Base-by-base conservation (phyloP, 2,329 filamentous ascomycete species). In the Teratosphaeria gauchensis region DNA sequence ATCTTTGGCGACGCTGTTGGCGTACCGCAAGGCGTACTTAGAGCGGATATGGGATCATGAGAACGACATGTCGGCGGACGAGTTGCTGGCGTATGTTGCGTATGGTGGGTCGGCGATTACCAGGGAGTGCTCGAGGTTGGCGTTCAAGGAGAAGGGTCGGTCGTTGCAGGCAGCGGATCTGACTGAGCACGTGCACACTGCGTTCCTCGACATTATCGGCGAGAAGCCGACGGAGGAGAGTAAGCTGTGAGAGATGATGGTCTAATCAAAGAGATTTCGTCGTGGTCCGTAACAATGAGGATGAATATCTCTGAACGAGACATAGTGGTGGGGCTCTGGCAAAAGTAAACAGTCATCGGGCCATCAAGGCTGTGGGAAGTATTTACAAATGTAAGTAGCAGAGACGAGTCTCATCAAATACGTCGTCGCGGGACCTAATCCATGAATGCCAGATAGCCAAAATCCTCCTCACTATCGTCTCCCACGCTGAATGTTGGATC, bases 111-210 rank as follows among this genome's bases (percentile, higher is more conserved):
- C 89, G 67, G 84, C 87, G 21, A 84, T 99, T 58, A 97, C 94
- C 59, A 85, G 92, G 73, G 91, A 96, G 72, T 96, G 88, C 71
- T 96, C 92, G 21, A 83, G 90, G 55, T 77, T 92, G 60, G 94
- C 94, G 0, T 99, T 95, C 74, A 80, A 83, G 66, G 89, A 92
- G 73, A 89, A 86, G 69, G 92, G 94, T 0, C 83, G 94, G 63
- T 90, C 89, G 70, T 76, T 99, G 71, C 94, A 97, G 77, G 94
- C 94, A 0, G 91, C 89, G 65, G 94, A 97, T 74, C 76, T 99
- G 71, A 96, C 92, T 0, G 90, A 94, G 19, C 88, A 96, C 75
- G 88, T 99, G 9, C 87, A 95, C 68, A 78, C 78, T 35, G 88
- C 91, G 0, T 97, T 96, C 73, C 73, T 88, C 68, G 84, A 85